phyloP scores from a whole-genome alignment of 2,329 filamentous ascomycete genomes.

The Paraphaeosphaeria sporulosa region DNA sequence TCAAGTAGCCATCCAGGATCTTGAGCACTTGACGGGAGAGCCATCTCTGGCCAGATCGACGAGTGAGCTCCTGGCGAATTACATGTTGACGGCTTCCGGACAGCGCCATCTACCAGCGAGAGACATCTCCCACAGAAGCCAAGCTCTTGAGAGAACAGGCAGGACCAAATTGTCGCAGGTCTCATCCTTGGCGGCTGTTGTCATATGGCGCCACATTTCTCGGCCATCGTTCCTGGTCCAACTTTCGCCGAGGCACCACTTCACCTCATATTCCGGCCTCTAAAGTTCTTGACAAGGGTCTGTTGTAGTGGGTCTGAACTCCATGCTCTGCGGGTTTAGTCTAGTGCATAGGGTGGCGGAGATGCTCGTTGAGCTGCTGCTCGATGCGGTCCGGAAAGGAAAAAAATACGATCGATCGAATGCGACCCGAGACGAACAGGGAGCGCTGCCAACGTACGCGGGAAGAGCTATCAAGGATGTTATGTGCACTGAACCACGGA shows the following conservation, averaged over 20 bases:
- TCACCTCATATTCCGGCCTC: not conserved
- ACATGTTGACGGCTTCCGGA: too few species aligned
- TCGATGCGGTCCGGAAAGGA: not conserved
- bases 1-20: too few species aligned
- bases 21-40: too few species aligned
- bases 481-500: too few species aligned
- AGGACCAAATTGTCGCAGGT: not conserved
- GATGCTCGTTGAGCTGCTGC: not conserved
- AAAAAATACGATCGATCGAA: not conserved
- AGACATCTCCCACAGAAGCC: too few species aligned
- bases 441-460: not conserved
- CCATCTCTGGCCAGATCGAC: too few species aligned
- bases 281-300: not conserved
- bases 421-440: not conserved
- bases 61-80: too few species aligned
- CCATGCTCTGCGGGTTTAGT: not conserved
- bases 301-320: not conserved
- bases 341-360: not conserved
- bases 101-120: too few species aligned
- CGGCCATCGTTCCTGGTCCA: not conserved
- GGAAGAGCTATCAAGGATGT: not conserved
- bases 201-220: not conserved
- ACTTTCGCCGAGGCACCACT: not conserved
- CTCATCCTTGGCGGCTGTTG: not conserved
- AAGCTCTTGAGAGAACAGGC: not conserved